Percentiles rank a stretch among this genome's conserved stretches.
Conservation (phyloP, 352 stramenopile genomes). For the Globisporangium carolinianum region DNA sequence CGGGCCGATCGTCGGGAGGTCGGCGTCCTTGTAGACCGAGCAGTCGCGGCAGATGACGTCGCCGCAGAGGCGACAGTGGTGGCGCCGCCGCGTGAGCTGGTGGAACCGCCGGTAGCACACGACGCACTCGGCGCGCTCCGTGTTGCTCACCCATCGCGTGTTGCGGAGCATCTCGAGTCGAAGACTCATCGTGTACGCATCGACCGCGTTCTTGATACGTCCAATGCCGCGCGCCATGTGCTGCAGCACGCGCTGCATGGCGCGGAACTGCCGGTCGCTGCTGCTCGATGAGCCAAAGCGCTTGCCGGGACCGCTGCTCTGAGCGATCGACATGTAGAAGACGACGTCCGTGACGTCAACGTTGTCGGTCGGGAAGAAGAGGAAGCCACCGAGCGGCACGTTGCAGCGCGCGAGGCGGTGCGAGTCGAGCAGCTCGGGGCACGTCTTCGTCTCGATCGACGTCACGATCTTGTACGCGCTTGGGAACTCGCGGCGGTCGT, state of each 20-base stretch:
- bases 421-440: conserved; percentile 52
- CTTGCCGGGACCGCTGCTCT: conserved; percentile 9
- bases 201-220: conserved; percentile 47
- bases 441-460: conserved; percentile 61
- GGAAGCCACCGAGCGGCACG: conserved; percentile 57
- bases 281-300: conserved; percentile 9
- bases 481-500: conserved; percentile 21
- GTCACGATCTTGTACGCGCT: conserved; percentile 64
- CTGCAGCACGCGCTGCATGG: conserved; percentile 44
- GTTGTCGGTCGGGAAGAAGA: conserved; percentile 57
- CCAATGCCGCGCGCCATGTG: conserved; percentile 49
- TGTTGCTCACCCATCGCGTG: conserved; percentile 54
- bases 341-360: conserved; percentile 65
- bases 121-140: conserved; percentile 39
- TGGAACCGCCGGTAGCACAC: conserved; percentile 67
- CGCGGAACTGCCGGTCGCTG: conserved; percentile 56
- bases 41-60: conserved; percentile 74
- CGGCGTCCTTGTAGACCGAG: conserved; percentile 61
- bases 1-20: conserved; percentile 54
- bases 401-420: conserved; percentile 52
- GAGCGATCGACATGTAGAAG: conserved; percentile 57
- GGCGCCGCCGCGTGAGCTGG: conserved; percentile 49
- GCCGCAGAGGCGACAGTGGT: conserved; percentile 72
- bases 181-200: conserved; percentile 54
- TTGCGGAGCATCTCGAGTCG: conserved; percentile 46